These are phyloP conservation scores for Fusarium lyarnte DNA, from an alignment of 2,329 filamentous ascomycete genomes.

Conservation along the genomic window DNA sequence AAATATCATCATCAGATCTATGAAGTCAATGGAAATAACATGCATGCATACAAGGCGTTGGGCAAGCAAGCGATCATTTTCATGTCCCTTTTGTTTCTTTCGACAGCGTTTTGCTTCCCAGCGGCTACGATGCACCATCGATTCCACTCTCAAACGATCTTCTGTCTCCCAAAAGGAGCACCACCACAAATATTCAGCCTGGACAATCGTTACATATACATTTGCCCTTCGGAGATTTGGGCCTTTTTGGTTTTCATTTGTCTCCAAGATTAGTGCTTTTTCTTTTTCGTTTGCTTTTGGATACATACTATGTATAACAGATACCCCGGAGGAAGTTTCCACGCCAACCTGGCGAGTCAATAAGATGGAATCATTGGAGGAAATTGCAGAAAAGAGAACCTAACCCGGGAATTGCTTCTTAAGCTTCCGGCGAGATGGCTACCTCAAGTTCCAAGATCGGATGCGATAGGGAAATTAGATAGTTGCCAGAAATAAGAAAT, in stretches of 20 bases:
- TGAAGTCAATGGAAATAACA: conserved; percentile 30
- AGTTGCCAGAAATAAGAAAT: conserved; percentile 29
- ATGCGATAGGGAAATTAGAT: conserved; percentile 6
- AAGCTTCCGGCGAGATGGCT: not conserved
- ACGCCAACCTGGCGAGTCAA: conserved; percentile 28
- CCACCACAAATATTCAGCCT: conserved; percentile 16
- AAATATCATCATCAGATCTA: conserved; percentile 27
- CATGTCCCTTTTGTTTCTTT: conserved; percentile 22
- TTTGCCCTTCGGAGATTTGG: not conserved
- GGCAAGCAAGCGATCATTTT: conserved; percentile 39
- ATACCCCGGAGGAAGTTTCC: conserved; percentile 42
- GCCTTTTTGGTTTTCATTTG: conserved; percentile 36
- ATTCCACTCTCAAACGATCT: conserved; percentile 29
- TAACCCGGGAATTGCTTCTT: not conserved
- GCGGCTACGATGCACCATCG: conserved; percentile 20
- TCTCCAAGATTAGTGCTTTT: conserved; percentile 25
- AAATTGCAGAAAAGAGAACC: conserved; percentile 6
- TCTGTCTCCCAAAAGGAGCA: not conserved
- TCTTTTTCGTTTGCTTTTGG: conserved; percentile 29
- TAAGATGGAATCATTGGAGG: conserved; percentile 30
- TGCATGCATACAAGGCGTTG: conserved; percentile 40
- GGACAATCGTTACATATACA: conserved; percentile 16
- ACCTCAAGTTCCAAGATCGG: not conserved
- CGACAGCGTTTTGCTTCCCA: conserved; percentile 22
- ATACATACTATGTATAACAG: conserved; percentile 43